phyloP scores from a whole-genome alignment of 305 asterid genomes.

The Rubia occidens region DNA sequence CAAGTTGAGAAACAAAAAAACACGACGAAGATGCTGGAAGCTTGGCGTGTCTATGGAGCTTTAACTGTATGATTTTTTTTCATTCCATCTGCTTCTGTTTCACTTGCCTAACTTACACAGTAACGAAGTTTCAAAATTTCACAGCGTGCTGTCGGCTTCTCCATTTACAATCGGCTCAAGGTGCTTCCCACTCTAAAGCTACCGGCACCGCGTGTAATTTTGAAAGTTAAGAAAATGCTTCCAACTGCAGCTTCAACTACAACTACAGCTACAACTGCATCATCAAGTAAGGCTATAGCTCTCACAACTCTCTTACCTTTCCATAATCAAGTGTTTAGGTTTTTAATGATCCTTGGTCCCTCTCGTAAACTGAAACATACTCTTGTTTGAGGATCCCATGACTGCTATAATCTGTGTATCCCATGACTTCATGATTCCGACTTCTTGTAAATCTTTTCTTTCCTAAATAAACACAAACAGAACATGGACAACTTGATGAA shows the following conservation, averaged over 20 bases:
- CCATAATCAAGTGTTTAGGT: not conserved
- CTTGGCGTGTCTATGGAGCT: constrained; percentile 95
- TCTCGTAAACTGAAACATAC: not conserved
- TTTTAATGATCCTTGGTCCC: not conserved
- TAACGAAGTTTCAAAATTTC: constrained; percentile 21
- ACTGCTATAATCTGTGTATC: not conserved
- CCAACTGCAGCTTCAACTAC: constrained; percentile 43
- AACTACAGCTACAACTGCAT: constrained; percentile 24
- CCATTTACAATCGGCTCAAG: constrained; percentile 66
- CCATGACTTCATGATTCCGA: no score
- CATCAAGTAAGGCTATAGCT: constrained; percentile 42
- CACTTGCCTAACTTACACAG: constrained; percentile 6
- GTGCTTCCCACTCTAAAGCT: constrained; percentile 48
- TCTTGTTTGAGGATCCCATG: not conserved
- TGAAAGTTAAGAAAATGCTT: constrained; percentile 34
- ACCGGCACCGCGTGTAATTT: constrained; percentile 38
- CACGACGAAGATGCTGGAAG: constrained; percentile 88
- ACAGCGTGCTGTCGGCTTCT: constrained; percentile 85
- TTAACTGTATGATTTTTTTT: constrained; percentile 48
- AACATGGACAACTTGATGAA: constrained; percentile 50
- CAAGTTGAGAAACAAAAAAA: constrained; percentile 82
- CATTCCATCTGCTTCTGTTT: constrained; percentile 1
- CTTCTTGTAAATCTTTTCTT: not conserved
- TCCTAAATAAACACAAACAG: constrained; percentile 70
- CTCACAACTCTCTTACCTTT: not conserved